A percentile compares a stretch with the other conserved stretches of the same genome.
phyloP scores from a whole-genome alignment of 2,329 filamentous ascomycete genomes.

The Aschersonia sp. region DNA sequence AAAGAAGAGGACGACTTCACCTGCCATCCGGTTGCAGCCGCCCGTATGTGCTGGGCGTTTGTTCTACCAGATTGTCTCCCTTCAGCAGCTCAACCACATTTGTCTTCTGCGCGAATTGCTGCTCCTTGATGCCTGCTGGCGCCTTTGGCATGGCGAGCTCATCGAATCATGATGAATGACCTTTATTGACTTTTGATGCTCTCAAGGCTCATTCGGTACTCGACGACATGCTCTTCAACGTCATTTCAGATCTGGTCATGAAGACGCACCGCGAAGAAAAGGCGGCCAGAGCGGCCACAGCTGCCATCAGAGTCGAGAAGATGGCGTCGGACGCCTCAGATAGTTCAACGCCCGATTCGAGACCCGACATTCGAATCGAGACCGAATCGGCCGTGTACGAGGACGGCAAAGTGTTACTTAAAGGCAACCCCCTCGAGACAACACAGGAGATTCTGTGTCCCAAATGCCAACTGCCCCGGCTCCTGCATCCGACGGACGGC shows the following conservation, averaged over 20 bases:
- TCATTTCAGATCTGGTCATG: conserved; percentile 61
- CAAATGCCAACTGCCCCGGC: conserved; percentile 58
- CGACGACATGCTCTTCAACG: conserved; percentile 62
- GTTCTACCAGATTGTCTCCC: no score
- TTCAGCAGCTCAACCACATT: no score
- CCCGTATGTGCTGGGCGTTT: no score
- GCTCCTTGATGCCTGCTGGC: not conserved
- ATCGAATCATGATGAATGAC: no score
- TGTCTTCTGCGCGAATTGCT: no score
- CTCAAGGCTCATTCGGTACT: conserved; percentile 50
- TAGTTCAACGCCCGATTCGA: conserved; percentile 34
- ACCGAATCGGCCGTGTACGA: conserved; percentile 58
- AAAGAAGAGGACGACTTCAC: no score
- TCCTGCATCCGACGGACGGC: conserved; percentile 59
- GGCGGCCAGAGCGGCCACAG: conserved; percentile 51
- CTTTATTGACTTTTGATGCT: not conserved
- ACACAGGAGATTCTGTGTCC: conserved; percentile 59
- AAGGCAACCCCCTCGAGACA: conserved; percentile 58
- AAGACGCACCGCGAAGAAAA: conserved; percentile 70
- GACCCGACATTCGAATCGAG: conserved; percentile 43
- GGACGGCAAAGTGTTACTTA: conserved; percentile 52
- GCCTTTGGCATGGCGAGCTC: not conserved
- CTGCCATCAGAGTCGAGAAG: conserved; percentile 51
- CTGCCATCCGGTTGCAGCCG: no score
- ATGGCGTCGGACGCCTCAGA: conserved; percentile 41